Evolutionary conservation across 768 basidiomycete species (phyloP), one percentile per base, ranked within the genome.

Genomic region (Porphyrellus cyaneotinctus): DNA sequence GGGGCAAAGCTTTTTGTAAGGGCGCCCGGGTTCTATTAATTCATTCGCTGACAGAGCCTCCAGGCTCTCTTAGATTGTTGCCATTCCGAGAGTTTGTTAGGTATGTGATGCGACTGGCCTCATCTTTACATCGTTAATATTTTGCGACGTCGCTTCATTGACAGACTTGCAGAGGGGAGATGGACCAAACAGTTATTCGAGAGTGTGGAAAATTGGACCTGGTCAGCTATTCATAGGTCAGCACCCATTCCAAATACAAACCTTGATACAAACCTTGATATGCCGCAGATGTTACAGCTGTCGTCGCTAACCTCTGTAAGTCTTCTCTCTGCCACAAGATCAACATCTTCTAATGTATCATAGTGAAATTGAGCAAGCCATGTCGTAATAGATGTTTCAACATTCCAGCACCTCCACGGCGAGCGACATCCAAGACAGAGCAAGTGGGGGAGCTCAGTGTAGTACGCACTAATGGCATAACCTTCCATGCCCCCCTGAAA

Each of bases 51-150:
- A 64, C 18, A n/a, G 9, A 36, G 23, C 24, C 4, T 17, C 9
- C 20, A 68, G 67, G 57, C 63, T 9, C 55, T 68, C 20, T 58
- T 69, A 3, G 67, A 68, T n/a, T 68, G 65, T 8, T 69, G 67
- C 17, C 66, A 69, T 15, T 69, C 66, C 0, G 66, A 69, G 17
- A 58, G 39, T 8, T 33, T 68, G 2, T 43, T 68, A 24, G 61
- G 66, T 69, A 44, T 43, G 49, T 54, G 7, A 35, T 31, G 11
- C 17, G 17, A 18, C 49, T 35, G 11, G 15, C 0, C 6, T 32
- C 12, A 3, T 43, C 20, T n/a, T 4, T n/a, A 8, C 4, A 35
- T 32, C 13, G 15, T 8, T 46, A 24, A 42, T 28, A 6, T 22
- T 26, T n/a, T n/a, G n/a, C n/a, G n/a, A n/a, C n/a, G n/a, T n/a